phyloP scores from a whole-genome alignment of 768 basidiomycete genomes.

The Termitomyces sp. region DNA sequence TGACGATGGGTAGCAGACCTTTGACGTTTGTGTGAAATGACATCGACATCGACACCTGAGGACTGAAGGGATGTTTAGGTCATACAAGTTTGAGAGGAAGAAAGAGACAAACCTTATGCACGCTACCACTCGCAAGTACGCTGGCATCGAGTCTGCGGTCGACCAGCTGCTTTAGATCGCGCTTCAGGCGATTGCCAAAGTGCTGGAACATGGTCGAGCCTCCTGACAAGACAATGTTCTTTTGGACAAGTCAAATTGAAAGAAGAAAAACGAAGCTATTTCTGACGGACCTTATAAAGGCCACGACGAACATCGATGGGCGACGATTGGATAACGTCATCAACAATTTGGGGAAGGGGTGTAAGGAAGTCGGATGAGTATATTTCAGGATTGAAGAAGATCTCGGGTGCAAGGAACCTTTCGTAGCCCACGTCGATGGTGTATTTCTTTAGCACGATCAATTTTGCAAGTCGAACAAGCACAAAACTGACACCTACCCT shows the following conservation, averaged over 20 bases:
- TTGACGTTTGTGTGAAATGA: constrained; percentile 97
- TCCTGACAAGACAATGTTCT: constrained; percentile 97
- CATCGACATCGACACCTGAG: constrained; percentile 95
- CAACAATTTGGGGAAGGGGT: constrained; percentile 93
- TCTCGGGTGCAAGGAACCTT: constrained; percentile 97
- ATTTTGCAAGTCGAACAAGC: neutral
- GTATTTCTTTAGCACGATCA: constrained; percentile 65
- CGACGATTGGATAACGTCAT: constrained; percentile 90
- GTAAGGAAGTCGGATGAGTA: constrained; percentile 97
- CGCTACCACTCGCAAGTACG: constrained; percentile 66
- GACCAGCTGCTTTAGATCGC: constrained; percentile 91
- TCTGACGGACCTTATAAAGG: constrained; percentile 71
- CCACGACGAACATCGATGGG: constrained; percentile 97
- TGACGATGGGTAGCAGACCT: constrained; percentile 38
- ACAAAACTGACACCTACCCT: constrained; percentile 45
- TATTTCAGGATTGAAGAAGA: constrained; percentile 99
- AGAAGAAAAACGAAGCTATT: neutral
- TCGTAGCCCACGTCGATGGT: constrained; percentile 93
- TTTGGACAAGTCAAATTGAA: neutral
- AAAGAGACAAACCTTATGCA: constrained; percentile 53
- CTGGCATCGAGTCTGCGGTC: constrained; percentile 83
- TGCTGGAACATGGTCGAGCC: constrained; percentile 99
- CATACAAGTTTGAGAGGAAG: neutral
- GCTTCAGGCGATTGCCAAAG: constrained; percentile 94
- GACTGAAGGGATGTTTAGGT: constrained; percentile 45